A percentile compares a stretch with the other conserved stretches of the same genome.
Evolutionary conservation across 306 rosid genomes (phyloP).

Genomic region (Vigna radiata): DNA sequence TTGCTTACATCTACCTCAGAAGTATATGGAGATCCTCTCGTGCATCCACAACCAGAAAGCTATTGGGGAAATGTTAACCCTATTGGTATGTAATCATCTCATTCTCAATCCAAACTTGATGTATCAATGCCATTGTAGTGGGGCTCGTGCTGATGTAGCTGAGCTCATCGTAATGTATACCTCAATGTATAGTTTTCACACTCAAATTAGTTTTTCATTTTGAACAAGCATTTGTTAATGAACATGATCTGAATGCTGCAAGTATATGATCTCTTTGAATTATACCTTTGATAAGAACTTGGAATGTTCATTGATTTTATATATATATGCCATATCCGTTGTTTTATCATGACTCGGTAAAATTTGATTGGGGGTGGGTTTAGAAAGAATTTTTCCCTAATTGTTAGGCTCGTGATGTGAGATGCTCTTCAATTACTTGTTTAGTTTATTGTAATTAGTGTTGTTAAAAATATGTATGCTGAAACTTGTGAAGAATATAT

Average conservation of each 20-base stretch:
- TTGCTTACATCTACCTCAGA: constrained; percentile 95
- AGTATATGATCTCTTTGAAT: constrained; percentile 23
- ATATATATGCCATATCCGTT: background rate
- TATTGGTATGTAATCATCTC: constrained; percentile 63
- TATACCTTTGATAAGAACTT: background rate
- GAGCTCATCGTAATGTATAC: constrained; percentile 3
- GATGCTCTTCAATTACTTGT: background rate
- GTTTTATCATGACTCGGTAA: background rate
- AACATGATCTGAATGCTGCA: constrained; percentile 21
- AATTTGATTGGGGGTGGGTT: background rate
- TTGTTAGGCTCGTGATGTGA: background rate
- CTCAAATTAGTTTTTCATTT: constrained; percentile 36
- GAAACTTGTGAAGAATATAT: constrained; percentile 13
- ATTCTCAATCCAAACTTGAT: constrained; percentile 17
- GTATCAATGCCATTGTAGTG: constrained; percentile 9
- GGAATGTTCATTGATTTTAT: background rate
- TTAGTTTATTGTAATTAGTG: background rate
- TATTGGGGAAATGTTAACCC: constrained; percentile 99
- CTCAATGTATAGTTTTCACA: background rate
- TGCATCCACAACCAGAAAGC: constrained; percentile 87
- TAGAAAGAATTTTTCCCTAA: background rate
- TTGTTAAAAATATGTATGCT: background rate
- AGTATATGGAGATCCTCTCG: constrained; percentile 94
- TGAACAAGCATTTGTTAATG: constrained; percentile 15
- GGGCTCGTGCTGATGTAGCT: background rate